Conservation (phyloP, 106 monocot genomes). For the Triglochin maritima region DNA sequence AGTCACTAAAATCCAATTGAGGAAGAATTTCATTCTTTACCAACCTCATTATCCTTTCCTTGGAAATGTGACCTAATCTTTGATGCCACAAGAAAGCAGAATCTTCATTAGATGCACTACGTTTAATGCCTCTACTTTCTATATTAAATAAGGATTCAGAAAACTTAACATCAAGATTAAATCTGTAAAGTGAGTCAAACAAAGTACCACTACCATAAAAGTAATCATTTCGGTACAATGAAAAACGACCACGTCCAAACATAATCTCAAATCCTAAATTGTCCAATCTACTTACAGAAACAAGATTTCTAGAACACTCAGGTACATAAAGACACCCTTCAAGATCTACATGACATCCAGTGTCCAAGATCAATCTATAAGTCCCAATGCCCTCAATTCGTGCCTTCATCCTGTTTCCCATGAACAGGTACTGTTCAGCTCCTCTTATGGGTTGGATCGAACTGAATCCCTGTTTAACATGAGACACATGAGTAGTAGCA, state of each 20-base stretch:
- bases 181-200: neutral
- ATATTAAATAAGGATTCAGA: neutral
- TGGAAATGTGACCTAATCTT: too few species aligned
- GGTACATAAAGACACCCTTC: conserved; percentile 1
- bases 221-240: neutral
- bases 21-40: neutral
- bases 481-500: conserved; percentile 15
- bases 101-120: neutral
- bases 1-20: neutral
- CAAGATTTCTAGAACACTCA: neutral
- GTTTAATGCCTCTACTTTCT: neutral
- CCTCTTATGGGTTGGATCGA: neutral
- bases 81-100: neutral
- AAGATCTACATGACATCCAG: neutral
- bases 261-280: neutral
- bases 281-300: neutral
- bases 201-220: neutral
- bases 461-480: conserved; percentile 7
- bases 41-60: too few species aligned
- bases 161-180: neutral
- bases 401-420: neutral
- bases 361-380: neutral
- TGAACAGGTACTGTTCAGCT: neutral
- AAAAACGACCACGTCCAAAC: neutral
- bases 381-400: neutral